Base-by-base conservation (phyloP, 2,329 filamentous ascomycete species). In the Penicillium sumatraense region DNA sequence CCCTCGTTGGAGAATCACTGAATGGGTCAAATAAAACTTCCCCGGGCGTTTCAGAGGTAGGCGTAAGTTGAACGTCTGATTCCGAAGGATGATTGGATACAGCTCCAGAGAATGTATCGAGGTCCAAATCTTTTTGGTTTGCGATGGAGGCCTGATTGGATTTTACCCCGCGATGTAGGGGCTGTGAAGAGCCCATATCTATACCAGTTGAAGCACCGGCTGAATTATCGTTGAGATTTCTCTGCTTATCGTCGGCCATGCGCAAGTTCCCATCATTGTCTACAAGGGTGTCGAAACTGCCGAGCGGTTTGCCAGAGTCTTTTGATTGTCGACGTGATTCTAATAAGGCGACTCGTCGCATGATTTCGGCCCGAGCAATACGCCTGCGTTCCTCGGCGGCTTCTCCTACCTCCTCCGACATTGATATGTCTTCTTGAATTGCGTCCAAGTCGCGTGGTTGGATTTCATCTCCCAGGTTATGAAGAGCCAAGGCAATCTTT, bases 391-490 rank as follows among this genome's bases (percentile, higher is more conserved):
- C 75, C 53, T 76, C 75, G 5, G 79, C 79, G 31, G 72, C 73
- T 40, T 75, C 68, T 1, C 77, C 71, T 29, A 71, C 56, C 35
- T 80, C 77, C 61, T 81, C 78, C 11, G 69, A 74, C 75, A 80
- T 80, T 5, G 79, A 81, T 35, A 77, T 77, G 58, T 81, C 78
- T 44, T 75, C 70, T 16, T 62, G 61, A 16, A 46, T 49, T 9
- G 56, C 60, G 29, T 69, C 57, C 62, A 62, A 67, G 62, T 76
- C 66, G 67, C 57, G 70, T 3, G 81, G 81, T 49, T 84, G 79
- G 33, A 87, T 79, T 49, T 86, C 84, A 67, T 87, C 83, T 46
- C 84, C 84, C 10, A 87, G 77, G 33, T 78, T 81, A 64, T 86
- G 80, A 27, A 88, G 70, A 13, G 84, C 80, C 55, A 85, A 70